A percentile compares a stretch with the other conserved stretches of the same genome.
Evolutionary conservation across 192 early-diverging fungal genomes (phyloP).

Genomic region (Backusella liffmaniae): DNA sequence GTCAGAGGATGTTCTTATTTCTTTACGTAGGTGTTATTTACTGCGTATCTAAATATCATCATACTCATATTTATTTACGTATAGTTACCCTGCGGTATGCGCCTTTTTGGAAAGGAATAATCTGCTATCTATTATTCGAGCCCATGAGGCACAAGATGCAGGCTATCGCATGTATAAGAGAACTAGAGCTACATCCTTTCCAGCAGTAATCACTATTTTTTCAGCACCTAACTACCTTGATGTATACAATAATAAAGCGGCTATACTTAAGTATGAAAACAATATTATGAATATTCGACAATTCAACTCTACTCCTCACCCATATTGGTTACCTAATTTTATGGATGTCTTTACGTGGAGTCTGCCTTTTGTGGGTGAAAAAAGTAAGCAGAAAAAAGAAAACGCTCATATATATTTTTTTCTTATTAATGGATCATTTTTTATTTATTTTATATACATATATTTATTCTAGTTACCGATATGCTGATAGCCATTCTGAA

Average conservation of each 20-base stretch:
- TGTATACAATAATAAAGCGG: slow-evolving; percentile 98
- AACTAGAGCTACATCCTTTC: slow-evolving; percentile 90
- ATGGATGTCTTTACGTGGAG: slow-evolving; percentile 99
- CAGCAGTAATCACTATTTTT: slow-evolving; percentile 97
- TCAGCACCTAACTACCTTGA: slow-evolving; percentile 98
- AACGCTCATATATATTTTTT: background rate
- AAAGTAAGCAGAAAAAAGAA: slow-evolving; percentile 57
- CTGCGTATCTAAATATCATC: background rate
- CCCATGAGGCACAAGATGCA: slow-evolving; percentile 97
- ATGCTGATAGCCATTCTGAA: slow-evolving; percentile 94
- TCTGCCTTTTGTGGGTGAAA: slow-evolving; percentile 98
- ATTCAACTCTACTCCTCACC: slow-evolving; percentile 88
- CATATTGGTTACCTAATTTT: slow-evolving; percentile 99
- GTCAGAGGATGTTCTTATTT: slow-evolving; percentile 93
- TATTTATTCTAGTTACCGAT: slow-evolving; percentile 72
- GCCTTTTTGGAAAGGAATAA: slow-evolving; percentile 94
- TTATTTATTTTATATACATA: background rate
- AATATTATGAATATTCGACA: slow-evolving; percentile 99
- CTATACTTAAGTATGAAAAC: slow-evolving; percentile 97
- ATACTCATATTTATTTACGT: background rate
- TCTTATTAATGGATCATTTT: background rate
- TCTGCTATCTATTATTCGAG: slow-evolving; percentile 92
- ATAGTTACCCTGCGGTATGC: slow-evolving; percentile 86
- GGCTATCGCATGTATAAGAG: slow-evolving; percentile 97
- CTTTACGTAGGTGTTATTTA: slow-evolving; percentile 41